These are phyloP conservation scores for Aspergillus fijiensis DNA, from an alignment of 2,329 filamentous ascomycete genomes.

Conservation along the genomic window DNA sequence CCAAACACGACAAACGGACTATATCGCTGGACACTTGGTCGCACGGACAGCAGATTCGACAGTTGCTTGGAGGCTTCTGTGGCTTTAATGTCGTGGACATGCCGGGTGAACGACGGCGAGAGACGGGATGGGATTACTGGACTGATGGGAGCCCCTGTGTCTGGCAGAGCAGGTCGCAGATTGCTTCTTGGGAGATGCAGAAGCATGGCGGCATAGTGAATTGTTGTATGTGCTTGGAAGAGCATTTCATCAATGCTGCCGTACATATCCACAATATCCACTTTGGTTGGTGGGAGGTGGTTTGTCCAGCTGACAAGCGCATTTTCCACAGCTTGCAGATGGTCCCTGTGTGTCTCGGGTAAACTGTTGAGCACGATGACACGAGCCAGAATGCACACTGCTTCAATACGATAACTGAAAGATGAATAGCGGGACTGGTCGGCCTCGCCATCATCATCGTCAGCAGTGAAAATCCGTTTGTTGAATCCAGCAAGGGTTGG, in stretches of 20 bases:
- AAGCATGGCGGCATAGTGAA: constrained; percentile 59
- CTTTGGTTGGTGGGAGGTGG: constrained; percentile 70
- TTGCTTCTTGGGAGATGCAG: constrained; percentile 77
- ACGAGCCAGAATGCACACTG: constrained; percentile 71
- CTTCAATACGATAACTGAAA: constrained; percentile 78
- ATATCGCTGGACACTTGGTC: constrained; percentile 33
- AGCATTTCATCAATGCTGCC: constrained; percentile 69
- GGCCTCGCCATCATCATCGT: constrained; percentile 55
- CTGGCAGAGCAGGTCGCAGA: constrained; percentile 43
- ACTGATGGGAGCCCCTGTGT: constrained; percentile 7
- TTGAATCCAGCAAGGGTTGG: constrained; percentile 57
- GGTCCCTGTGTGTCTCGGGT: constrained; percentile 47
- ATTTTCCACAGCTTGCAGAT: constrained; percentile 58
- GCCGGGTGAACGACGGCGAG: constrained; percentile 33
- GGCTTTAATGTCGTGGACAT: constrained; percentile 37
- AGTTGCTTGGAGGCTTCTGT: constrained; percentile 36
- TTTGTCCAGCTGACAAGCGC: constrained; percentile 70
- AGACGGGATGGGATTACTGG: constrained; percentile 31
- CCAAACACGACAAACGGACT: constrained; percentile 34
- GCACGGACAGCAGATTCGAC: constrained; percentile 34
- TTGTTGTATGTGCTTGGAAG: constrained; percentile 40
- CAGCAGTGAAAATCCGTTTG: constrained; percentile 60
- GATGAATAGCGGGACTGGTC: constrained; percentile 62
- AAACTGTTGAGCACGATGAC: constrained; percentile 56
- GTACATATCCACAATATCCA: constrained; percentile 65